Evolutionary conservation across 75 land plant species (phyloP), one percentile per base, ranked within the genome.

Genomic region (Isoetes taiwanensis): DNA sequence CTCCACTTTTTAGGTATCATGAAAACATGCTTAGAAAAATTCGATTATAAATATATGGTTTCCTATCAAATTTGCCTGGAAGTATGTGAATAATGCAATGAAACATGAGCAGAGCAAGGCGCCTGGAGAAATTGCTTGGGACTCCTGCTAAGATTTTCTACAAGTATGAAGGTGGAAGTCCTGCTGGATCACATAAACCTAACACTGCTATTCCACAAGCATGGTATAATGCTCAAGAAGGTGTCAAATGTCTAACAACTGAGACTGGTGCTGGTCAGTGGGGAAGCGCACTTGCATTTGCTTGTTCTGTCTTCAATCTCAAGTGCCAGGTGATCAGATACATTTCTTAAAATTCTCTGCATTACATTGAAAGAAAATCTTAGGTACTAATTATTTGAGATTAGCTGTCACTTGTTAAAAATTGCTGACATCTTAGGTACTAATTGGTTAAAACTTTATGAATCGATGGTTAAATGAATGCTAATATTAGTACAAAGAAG

Each of bases 241-340:
- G 96, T 11, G 67, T 85, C 54, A 85, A 79, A 59, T 79, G 74
- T 30, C 72, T 89, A 35, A 82, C 81, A 39, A 89, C 96, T 2
- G 96, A 89, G 68, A 89, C 96, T 34, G 96, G 90, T 26, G 96
- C 96, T 55, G 96, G 96, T 31, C 96, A 89, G 46, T 89, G 96
- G 96, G 96, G 96, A 1, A 73, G 91, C 64, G 64, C 91, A 16
- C 56, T 89, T 30, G 90, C 96, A 34, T 89, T 89, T 62, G 96
- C 96, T 12, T 74, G 83, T 72, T 73, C 78, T 56, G 66, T 86
- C 9, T 79, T 82, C 57, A 73, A 62, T 42, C 74, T 89, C 37
- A 61, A 71, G 37, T 85, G 96, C 48, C 86, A 85, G 60, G 96
- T 88, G 62, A 37, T 3, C n/a, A 11, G 14, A 23, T 30, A 26